These are phyloP conservation scores for Tricholoma matsutake DNA, from an alignment of 768 basidiomycete species.

Conservation along the genomic window DNA sequence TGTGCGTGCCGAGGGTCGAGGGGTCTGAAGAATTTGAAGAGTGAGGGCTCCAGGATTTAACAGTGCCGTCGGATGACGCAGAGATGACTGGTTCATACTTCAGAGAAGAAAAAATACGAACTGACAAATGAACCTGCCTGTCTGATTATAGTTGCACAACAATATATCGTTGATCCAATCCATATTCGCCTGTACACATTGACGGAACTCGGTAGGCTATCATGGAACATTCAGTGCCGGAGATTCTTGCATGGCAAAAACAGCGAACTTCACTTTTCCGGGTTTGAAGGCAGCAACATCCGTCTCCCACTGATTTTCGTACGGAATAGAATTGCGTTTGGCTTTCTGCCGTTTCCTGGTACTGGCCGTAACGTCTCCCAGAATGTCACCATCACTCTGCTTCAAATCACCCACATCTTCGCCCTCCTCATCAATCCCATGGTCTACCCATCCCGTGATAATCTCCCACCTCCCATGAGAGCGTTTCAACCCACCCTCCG, in stretches of 20 bases:
- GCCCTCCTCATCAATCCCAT: slow-evolving; percentile 59
- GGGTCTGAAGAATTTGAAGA: slow-evolving; percentile 56
- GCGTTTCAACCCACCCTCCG: slow-evolving; percentile 15
- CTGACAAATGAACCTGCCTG: slow-evolving; percentile 38
- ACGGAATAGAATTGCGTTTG: slow-evolving; percentile 43
- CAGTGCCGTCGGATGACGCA: slow-evolving; percentile 92
- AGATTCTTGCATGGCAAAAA: neutral
- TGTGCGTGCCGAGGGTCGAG: slow-evolving; percentile 65
- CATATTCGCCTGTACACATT: slow-evolving; percentile 83
- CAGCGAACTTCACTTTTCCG: slow-evolving; percentile 41
- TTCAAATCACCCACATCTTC: slow-evolving; percentile 57
- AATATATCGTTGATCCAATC: slow-evolving; percentile 98
- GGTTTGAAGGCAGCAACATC: slow-evolving; percentile 52
- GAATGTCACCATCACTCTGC: slow-evolving; percentile 69
- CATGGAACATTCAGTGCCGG: slow-evolving; percentile 8
- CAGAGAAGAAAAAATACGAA: slow-evolving; percentile 18
- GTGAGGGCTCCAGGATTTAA: slow-evolving; percentile 94
- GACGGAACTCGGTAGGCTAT: slow-evolving; percentile 66
- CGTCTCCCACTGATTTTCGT: slow-evolving; percentile 79
- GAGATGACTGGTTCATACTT: slow-evolving; percentile 62
- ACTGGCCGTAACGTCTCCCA: slow-evolving; percentile 59
- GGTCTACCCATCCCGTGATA: slow-evolving; percentile 83
- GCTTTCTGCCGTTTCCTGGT: slow-evolving; percentile 33
- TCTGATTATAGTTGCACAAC: slow-evolving; percentile 90
- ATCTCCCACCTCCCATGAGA: slow-evolving; percentile 63